Evolutionary conservation across 169 alveolate genomes (phyloP), one percentile per base, ranked within the genome.

Genomic region (Eimeria praecox): DNA sequence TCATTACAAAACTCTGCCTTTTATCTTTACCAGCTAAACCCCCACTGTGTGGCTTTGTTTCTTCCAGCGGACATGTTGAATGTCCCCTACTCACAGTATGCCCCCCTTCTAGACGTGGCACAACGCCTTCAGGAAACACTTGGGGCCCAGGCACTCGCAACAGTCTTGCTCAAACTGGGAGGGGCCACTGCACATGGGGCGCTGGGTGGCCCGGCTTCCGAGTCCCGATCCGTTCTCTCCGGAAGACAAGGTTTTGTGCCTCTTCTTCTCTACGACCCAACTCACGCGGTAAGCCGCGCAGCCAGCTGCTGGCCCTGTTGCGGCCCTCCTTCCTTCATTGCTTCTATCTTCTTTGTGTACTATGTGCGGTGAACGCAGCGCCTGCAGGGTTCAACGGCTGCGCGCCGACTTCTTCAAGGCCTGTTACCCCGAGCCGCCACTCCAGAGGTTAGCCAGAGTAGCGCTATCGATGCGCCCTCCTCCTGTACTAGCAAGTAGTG

Each of bases 231-330:
- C 9, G 80, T 73, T 12, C 93, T 86, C 59, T 86, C 93, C 30
- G 93, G 93, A 59, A 86, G 62, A 59, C 93, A 30, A 24, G 93
- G 82, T 18, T 86, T 86, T 42, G 93, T 86, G 46, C 93, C 93
- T 30, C 93, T 86, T 9, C 93, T 86, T 33, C 59, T 86, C 33
- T 86, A 86, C 42, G 93, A 86, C 59, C 93, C 93, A 40, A 35
- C 93, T 16, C 93, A 86, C 59, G 93, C 40, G 56, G 93, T 86
- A 24, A 86, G 93, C 62, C 44, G 38, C 38, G 5, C 82, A 56
- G 0, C 66, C 92, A 54, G 66, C 12, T 33, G 24, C 27, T n/a
- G 59, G 33, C 73, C 73, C 27, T 3, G 14, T 30, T 14, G 44
- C 20, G 27, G 22, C 54, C 42, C 71, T 2, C 49, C 2, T 6